A percentile compares a stretch with the other conserved stretches of the same genome.
Conservation (phyloP, 2,329 filamentous ascomycete species). For the Apiospora saccharicola region DNA sequence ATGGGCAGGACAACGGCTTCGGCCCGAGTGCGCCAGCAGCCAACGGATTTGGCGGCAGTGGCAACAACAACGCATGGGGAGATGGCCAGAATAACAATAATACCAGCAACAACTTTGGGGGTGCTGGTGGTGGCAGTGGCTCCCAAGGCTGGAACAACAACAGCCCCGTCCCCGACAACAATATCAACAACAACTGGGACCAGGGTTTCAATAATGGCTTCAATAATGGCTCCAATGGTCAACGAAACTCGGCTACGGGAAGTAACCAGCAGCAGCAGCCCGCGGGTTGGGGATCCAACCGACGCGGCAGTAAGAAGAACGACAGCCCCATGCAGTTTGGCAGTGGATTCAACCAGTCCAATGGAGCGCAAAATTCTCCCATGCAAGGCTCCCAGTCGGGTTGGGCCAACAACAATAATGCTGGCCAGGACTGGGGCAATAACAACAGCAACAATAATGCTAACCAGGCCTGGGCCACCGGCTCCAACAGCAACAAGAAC, state of each 20-base stretch:
- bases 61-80: conserved; percentile 20
- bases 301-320: conserved; percentile 27
- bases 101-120: conserved; percentile 1
- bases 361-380: neutral
- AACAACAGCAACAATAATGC: neutral
- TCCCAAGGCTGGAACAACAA: conserved; percentile 29
- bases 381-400: neutral
- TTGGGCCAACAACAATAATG: conserved; percentile 11
- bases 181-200: conserved; percentile 10
- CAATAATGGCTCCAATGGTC: neutral
- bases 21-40: neutral
- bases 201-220: neutral
- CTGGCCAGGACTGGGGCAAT: neutral
- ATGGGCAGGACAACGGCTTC: conserved; percentile 13
- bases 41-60: neutral
- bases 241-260: neutral
- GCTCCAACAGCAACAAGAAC: neutral
- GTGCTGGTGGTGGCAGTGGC: neutral
- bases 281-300: conserved; percentile 23
- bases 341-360: neutral
- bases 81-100: conserved; percentile 17
- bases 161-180: neutral
- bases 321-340: conserved; percentile 11
- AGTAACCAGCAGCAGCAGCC: neutral
- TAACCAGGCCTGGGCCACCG: neutral